Conservation (phyloP, 176 grass and related monocot genomes). For the Oryza meyeriana region DNA sequence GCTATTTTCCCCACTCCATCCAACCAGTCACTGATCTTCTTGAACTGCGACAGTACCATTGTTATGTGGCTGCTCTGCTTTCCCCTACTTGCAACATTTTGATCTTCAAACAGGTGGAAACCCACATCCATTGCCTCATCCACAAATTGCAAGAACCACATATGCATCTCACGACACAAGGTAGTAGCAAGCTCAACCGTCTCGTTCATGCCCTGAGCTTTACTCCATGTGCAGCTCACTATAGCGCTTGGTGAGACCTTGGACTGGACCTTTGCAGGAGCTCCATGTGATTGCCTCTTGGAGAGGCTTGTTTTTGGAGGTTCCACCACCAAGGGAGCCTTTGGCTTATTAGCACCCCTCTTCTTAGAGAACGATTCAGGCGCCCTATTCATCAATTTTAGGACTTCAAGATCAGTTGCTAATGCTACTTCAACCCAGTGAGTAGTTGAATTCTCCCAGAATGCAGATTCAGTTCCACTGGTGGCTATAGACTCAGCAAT, state of each 20-base stretch:
- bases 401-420: slow-evolving; percentile 69
- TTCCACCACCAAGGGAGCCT: slow-evolving; percentile 25
- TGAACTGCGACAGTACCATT: slow-evolving; percentile 66
- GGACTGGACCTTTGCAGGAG: slow-evolving; percentile 36
- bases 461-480: slow-evolving; percentile 11
- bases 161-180: slow-evolving; percentile 43
- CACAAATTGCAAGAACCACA: slow-evolving; percentile 55
- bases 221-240: slow-evolving; percentile 40
- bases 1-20: slow-evolving; percentile 54
- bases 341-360: slow-evolving; percentile 28
- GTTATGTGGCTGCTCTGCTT: slow-evolving; percentile 40
- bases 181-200: slow-evolving; percentile 34
- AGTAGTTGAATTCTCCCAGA: slow-evolving; percentile 38
- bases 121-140: slow-evolving; percentile 53
- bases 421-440: slow-evolving; percentile 77
- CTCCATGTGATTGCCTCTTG: slow-evolving; percentile 44
- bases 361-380: slow-evolving; percentile 28
- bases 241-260: slow-evolving; percentile 24
- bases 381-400: slow-evolving; percentile 48
- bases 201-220: slow-evolving; percentile 43
- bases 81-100: neutral
- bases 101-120: slow-evolving; percentile 42
- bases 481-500: slow-evolving; percentile 35
- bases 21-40: slow-evolving; percentile 87
- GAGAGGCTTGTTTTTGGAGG: slow-evolving; percentile 51